Evolutionary conservation across 176 grass and related monocot genomes (phyloP).

Genomic region (Carex scoparia): DNA sequence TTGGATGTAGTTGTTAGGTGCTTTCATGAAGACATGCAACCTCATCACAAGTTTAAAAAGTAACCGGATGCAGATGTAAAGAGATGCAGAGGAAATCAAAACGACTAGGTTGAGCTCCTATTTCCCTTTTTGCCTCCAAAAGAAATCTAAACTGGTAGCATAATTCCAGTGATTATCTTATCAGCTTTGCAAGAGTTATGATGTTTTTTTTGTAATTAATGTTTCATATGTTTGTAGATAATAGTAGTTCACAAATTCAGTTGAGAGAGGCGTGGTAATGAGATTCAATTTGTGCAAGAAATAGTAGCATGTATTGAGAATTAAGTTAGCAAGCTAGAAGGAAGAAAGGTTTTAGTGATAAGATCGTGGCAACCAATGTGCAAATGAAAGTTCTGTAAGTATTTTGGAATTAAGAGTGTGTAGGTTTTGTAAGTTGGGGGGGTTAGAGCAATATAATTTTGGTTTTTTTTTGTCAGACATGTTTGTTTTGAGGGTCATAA

Average conservation of each 20-base stretch:
- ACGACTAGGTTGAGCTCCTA: background rate
- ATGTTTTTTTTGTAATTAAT: background rate
- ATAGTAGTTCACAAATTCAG: background rate
- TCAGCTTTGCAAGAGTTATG: background rate
- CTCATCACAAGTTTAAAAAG: conserved; percentile 58
- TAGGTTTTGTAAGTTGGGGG: background rate
- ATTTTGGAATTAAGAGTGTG: background rate
- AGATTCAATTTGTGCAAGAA: background rate
- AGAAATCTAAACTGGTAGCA: background rate
- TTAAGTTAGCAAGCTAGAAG: background rate
- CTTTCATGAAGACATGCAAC: conserved; percentile 84
- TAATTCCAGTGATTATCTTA: background rate
- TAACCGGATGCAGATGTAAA: conserved; percentile 30
- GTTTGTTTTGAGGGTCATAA: background rate
- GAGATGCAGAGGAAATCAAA: conserved; percentile 6
- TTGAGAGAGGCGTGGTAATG: background rate
- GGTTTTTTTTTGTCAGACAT: background rate
- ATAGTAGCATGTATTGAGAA: background rate
- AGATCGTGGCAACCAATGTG: background rate
- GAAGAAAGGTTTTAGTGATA: background rate
- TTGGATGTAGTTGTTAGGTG: conserved; percentile 63
- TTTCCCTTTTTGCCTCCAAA: background rate
- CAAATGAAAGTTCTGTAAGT: background rate
- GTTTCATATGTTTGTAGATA: background rate
- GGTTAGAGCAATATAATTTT: background rate